phyloP scores from a whole-genome alignment of 441 rosid genomes.

The Daphne laureola region DNA sequence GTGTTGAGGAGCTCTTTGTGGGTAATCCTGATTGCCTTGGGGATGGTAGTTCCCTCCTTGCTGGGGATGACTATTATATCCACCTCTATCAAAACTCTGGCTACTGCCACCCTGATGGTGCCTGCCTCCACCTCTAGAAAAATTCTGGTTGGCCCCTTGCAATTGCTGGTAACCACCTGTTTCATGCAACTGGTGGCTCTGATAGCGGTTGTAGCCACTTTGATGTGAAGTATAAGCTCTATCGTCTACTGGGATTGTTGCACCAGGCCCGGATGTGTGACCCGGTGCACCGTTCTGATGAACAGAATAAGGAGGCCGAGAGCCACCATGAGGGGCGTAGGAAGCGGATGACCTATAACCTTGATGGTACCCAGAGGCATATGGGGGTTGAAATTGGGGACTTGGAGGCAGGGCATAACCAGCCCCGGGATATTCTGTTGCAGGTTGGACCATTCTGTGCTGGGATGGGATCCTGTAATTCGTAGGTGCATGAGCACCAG shows the following conservation, averaged over 20 bases:
- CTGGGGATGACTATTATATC: constrained; percentile 8
- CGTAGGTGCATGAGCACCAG: constrained; percentile 18
- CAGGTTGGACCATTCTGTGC: constrained; percentile 16
- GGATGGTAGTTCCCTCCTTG: constrained; percentile 8
- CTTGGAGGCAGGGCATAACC: constrained; percentile 11
- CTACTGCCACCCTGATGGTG: constrained; percentile 7
- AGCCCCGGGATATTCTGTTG: constrained; percentile 19
- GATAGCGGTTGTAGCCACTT: constrained; percentile 24
- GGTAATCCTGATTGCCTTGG: constrained; percentile 22
- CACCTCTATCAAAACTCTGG: not conserved
- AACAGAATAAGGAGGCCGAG: constrained; percentile 18
- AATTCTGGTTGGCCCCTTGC: not conserved
- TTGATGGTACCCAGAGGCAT: constrained; percentile 18
- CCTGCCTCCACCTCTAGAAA: constrained; percentile 17
- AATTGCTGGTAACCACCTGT: constrained; percentile 6
- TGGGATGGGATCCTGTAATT: constrained; percentile 24
- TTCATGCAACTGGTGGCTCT: not conserved
- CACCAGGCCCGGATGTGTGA: constrained; percentile 18
- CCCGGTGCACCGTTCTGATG: constrained; percentile 26
- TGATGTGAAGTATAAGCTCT: constrained; percentile 14
- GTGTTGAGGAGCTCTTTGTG: constrained; percentile 25
- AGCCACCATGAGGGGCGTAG: constrained; percentile 11
- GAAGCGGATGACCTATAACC: constrained; percentile 13
- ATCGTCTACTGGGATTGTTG: constrained; percentile 8
- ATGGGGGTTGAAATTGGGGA: constrained; percentile 12